Percentiles rank a stretch among this genome's conserved stretches.
These are phyloP conservation scores for Suhomyces kunorum DNA, from an alignment of 1,139 yeast species.

Conservation along the genomic window DNA sequence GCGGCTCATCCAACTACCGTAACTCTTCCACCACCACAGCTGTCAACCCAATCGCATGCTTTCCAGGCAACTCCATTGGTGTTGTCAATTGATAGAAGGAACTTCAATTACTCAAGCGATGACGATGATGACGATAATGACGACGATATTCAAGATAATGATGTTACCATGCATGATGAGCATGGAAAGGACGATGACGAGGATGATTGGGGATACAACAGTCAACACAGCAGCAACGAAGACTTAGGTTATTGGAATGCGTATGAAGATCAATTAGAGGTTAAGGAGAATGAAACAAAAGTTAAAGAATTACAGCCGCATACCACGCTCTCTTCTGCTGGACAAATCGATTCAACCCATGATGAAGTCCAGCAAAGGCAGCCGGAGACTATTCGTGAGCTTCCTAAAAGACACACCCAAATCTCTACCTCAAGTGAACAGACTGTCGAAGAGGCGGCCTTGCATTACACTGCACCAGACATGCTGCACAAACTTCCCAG, in stretches of 20 bases:
- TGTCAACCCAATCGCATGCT: not conserved
- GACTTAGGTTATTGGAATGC: slow-evolving; percentile 6
- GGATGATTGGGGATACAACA: slow-evolving; percentile 34
- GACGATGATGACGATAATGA: slow-evolving; percentile 17
- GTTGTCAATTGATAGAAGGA: slow-evolving; percentile 27
- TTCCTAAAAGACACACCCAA: not conserved
- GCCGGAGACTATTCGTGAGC: not conserved
- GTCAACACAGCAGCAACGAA: slow-evolving; percentile 25
- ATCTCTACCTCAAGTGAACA: not conserved
- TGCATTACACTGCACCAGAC: slow-evolving; percentile 7
- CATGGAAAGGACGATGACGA: slow-evolving; percentile 23
- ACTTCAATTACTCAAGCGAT: slow-evolving; percentile 18
- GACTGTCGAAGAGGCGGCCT: slow-evolving; percentile 3
- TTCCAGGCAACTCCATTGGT: slow-evolving; percentile 23
- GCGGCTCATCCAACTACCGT: not conserved
- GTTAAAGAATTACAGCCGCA: too few species aligned
- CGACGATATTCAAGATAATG: slow-evolving; percentile 29
- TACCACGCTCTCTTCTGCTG: too few species aligned
- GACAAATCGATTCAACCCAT: not conserved
- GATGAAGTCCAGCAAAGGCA: not conserved
- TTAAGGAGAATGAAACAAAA: too few species aligned
- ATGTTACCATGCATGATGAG: slow-evolving; percentile 6
- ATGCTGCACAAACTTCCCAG: not conserved
- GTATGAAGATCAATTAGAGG: not conserved
- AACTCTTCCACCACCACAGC: not conserved